Conservation (phyloP, 495 filamentous ascomycete species). For the Hyphodiscus hymeniophilus region DNA sequence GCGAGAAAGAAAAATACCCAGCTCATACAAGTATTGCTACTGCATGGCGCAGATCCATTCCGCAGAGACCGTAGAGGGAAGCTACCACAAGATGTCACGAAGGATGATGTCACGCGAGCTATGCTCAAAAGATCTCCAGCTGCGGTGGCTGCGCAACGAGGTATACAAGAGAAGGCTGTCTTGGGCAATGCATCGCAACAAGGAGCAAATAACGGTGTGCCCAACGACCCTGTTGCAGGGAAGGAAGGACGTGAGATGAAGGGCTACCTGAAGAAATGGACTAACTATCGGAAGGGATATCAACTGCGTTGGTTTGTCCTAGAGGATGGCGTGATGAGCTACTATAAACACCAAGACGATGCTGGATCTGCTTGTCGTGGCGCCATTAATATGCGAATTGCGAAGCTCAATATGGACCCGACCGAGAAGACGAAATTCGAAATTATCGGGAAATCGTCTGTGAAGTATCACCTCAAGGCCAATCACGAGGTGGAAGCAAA, state of each 20-base stretch:
- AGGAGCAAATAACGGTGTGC: conserved; percentile 41
- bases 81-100: conserved; percentile 92
- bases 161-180: conserved; percentile 94
- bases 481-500: conserved; percentile 93
- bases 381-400: conserved; percentile 97
- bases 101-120: conserved; percentile 78
- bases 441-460: conserved; percentile 95
- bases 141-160: conserved; percentile 86
- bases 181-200: conserved; percentile 63
- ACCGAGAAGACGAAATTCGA: conserved; percentile 97
- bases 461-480: conserved; percentile 94
- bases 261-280: conserved; percentile 98
- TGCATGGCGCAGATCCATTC: conserved; percentile 97
- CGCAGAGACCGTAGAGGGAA: conserved; percentile 88
- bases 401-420: conserved; percentile 86
- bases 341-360: conserved; percentile 99
- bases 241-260: conserved; percentile 95
- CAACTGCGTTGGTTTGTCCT: conserved; percentile 97
- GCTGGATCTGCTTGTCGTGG: conserved; percentile 87
- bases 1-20: conserved; percentile 76
- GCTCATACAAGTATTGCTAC: conserved; percentile 78
- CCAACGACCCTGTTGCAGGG: conserved; percentile 59
- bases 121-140: conserved; percentile 93
- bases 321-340: conserved; percentile 94
- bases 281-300: conserved; percentile 93